Base-by-base conservation (phyloP, 2,329 filamentous ascomycete species). In the Arthrobotrys musiformis region DNA sequence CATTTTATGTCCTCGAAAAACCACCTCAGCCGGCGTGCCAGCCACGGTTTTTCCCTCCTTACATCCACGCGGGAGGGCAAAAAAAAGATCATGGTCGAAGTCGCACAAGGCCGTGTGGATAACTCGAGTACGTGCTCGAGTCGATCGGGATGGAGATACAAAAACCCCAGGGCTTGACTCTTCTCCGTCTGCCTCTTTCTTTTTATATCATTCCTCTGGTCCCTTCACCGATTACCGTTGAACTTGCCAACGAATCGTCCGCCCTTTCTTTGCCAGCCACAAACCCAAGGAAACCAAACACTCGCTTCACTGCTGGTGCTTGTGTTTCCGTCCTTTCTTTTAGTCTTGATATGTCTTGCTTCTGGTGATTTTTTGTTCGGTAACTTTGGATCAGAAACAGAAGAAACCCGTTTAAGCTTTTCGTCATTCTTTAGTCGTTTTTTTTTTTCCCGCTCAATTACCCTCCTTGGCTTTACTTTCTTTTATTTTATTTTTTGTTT, bases 241-340 rank as follows among this genome's bases (percentile, higher is more conserved):
- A 56, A 37, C 48, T 58, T 64, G 72, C 72, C 64, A 76, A 58
- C 64, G 33, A 56, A 56, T 54, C 63, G 33, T 61, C 40, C 61
- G 42, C 46, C 22, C 30, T 35, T 35, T 22, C 22, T 50, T 37
- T 64, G 30, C 61, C 30, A 64, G 28, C 28, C 48, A 35, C 35
- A 56, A n/a, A n/a, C n/a, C n/a, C n/a, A n/a, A 48, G 54, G 72
- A 76, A 69, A 70, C 64, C 30, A 58, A 70, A 76, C 64, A 68
- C 54, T 75, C 48, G 63, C 46, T 24, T 63, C 26, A 19, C 26
- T 40, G 70, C 58, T 52, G 50, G 72, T 76, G 64, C n/a, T 52
- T 70, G 66, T 70, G 66, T 70, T 70, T 77, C 67, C 68, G 73
- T 77, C 73, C 73, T 52, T 70, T 77, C 73, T 52, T 77, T 77